Base-by-base conservation (phyloP, 1,284 basidiomycete species). In the Rhizoctonia solani region DNA sequence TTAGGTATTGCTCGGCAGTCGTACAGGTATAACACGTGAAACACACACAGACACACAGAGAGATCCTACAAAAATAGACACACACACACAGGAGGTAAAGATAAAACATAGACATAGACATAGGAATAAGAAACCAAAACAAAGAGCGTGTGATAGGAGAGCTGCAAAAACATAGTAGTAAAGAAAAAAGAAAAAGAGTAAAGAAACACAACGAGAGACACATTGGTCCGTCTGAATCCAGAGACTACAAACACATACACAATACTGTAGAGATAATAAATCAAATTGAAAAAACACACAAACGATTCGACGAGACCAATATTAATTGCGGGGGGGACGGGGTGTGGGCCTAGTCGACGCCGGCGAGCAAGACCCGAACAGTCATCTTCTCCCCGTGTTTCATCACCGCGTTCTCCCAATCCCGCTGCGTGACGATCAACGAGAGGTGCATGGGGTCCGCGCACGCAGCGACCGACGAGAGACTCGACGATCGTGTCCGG, bases 351-450 rank as follows among this genome's bases (percentile, higher is more conserved):
- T 23, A 55, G 32, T 42, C 44, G 27, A 29, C 16, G 13, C 44
- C 47, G 23, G 49, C 59, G 37, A 63, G 59, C 59, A 63, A 63
- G 21, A 63, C 59, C 19, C 59, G 59, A 11, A 63, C 59, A 42
- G 59, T 63, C 59, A 63, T 63, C 59, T 63, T 63, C 59, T 63
- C 59, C 21, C 59, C 59, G 44, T 63, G 59, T 49, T 63, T 63
- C 9, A 49, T 49, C 1, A 63, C 49, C 13, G 59, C 59, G 23
- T 49, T 53, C n/a, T 63, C 59, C 59, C 59, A 63, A 53, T 63
- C 59, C 9, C 59, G 59, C 19, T 63, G 59, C 14, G 59, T 63
- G 23, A 53, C 47, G 34, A 63, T 52, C 59, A 63, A 32, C 21
- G 59, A 52, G 2, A 63, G 19, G 39, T 63, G 59, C 19, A 49